These are phyloP conservation scores for Komagataea norvegica DNA, from an alignment of 1,139 yeast genomes.

Conservation along the genomic window DNA sequence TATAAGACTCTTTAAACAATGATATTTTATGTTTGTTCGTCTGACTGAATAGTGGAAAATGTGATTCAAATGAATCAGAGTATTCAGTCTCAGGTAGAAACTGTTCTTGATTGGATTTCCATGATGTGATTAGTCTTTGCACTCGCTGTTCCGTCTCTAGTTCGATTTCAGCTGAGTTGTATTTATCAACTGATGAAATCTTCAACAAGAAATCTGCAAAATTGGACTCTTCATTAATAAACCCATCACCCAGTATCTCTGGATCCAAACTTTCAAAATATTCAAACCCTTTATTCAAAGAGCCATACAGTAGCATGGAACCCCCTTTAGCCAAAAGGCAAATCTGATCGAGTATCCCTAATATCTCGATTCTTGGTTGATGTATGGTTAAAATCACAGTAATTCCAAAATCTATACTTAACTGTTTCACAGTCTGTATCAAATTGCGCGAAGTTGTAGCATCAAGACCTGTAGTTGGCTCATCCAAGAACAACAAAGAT, in stretches of 20 bases:
- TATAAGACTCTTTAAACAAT: conserved; percentile 45
- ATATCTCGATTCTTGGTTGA: conserved; percentile 79
- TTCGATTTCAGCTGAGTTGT: conserved; percentile 40
- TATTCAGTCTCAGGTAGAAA: conserved; percentile 1
- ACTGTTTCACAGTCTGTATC: conserved; percentile 55
- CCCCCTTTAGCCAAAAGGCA: conserved; percentile 68
- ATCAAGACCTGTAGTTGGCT: conserved; percentile 90
- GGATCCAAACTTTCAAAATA: conserved; percentile 39
- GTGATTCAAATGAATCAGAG: conserved; percentile 13
- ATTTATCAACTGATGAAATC: conserved; percentile 61
- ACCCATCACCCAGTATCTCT: conserved; percentile 35
- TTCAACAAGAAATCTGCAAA: conserved; percentile 67
- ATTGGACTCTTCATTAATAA: conserved; percentile 42
- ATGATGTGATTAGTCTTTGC: conserved; percentile 39
- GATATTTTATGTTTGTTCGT: conserved; percentile 44
- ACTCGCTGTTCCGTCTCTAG: conserved; percentile 42
- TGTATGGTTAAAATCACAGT: conserved; percentile 75
- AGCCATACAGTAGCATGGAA: conserved; percentile 55
- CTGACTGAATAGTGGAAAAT: conserved; percentile 6
- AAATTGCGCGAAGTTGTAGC: conserved; percentile 70
- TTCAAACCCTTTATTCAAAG: conserved; percentile 38
- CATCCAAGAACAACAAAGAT: conserved; percentile 75
- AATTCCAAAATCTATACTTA: conserved; percentile 56
- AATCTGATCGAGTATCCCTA: conserved; percentile 58
- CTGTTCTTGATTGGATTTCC: conserved; percentile 37